A percentile compares a stretch with the other conserved stretches of the same genome.
Conservation (phyloP, 108 stramenopile species). For the Ochromonas danica region DNA sequence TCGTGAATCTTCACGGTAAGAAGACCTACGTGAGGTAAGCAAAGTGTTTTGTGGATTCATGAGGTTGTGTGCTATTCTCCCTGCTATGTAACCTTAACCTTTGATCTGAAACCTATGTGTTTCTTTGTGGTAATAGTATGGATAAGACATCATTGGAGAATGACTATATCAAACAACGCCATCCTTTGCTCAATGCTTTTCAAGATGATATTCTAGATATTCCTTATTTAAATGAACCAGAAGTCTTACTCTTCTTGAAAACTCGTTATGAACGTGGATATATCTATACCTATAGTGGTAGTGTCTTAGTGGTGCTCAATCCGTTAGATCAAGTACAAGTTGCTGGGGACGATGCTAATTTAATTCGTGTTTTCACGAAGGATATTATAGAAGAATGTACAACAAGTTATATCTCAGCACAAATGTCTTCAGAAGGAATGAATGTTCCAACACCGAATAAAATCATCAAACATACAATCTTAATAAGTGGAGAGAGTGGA, state of each 20-base stretch:
- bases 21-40: no score
- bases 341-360: background rate
- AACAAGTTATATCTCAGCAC: background rate
- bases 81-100: no score
- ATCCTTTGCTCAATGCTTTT: no score
- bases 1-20: no score
- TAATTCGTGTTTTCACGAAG: background rate
- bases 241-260: background rate
- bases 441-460: background rate
- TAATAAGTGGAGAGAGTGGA: slow-evolving; percentile 74
- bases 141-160: no score
- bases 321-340: background rate
- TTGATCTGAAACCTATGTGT: no score
- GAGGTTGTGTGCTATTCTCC: no score
- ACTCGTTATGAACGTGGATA: background rate
- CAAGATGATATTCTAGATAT: no score
- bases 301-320: background rate
- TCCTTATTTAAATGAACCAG: background rate
- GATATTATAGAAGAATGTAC: background rate
- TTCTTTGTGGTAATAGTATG: no score
- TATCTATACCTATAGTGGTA: background rate
- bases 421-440: background rate
- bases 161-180: no score
- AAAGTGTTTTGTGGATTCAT: no score
- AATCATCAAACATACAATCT: slow-evolving; percentile 51